Evolutionary conservation across 805 yeast species (phyloP).

Genomic region (Dipodascus albidus): DNA sequence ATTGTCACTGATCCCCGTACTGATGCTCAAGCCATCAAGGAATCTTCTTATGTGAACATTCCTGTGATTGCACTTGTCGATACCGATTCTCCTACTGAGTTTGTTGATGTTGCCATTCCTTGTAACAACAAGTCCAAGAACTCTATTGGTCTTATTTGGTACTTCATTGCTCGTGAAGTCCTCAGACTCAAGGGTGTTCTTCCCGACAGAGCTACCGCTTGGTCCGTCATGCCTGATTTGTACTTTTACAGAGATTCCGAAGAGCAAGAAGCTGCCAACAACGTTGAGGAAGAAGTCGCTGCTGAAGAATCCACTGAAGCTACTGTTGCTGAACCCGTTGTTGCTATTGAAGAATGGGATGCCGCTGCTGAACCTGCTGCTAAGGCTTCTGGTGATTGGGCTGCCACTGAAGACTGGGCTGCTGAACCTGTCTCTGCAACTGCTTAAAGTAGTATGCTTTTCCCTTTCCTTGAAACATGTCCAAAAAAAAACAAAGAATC

Average conservation of each 20-base stretch:
- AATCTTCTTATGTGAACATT: slow-evolving; percentile 98
- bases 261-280: slow-evolving; percentile 73
- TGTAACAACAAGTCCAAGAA: slow-evolving; percentile 99
- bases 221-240: slow-evolving; percentile 99
- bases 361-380: slow-evolving; percentile 32
- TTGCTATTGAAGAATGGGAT: slow-evolving; percentile 40
- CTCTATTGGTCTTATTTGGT: slow-evolving; percentile 99
- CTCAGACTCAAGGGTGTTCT: slow-evolving; percentile 97
- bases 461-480: too few relatives aligned
- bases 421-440: slow-evolving; percentile 26
- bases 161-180: slow-evolving; percentile 98
- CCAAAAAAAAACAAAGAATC: too few relatives aligned
- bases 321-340: slow-evolving; percentile 40
- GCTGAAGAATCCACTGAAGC: slow-evolving; percentile 44
- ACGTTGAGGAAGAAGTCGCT: slow-evolving; percentile 54
- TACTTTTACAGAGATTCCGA: slow-evolving; percentile 99
- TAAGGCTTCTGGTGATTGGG: slow-evolving; percentile 49
- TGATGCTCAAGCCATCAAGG: slow-evolving; percentile 99
- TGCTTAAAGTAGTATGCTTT: too few relatives aligned
- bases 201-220: slow-evolving; percentile 90
- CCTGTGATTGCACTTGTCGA: slow-evolving; percentile 99
- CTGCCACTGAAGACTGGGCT: slow-evolving; percentile 36
- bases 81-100: slow-evolving; percentile 98
- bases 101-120: slow-evolving; percentile 99
- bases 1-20: slow-evolving; percentile 99